These are phyloP conservation scores for Emmonsiellopsis sp. DNA, from an alignment of 2,329 filamentous ascomycete species.

Conservation along the genomic window DNA sequence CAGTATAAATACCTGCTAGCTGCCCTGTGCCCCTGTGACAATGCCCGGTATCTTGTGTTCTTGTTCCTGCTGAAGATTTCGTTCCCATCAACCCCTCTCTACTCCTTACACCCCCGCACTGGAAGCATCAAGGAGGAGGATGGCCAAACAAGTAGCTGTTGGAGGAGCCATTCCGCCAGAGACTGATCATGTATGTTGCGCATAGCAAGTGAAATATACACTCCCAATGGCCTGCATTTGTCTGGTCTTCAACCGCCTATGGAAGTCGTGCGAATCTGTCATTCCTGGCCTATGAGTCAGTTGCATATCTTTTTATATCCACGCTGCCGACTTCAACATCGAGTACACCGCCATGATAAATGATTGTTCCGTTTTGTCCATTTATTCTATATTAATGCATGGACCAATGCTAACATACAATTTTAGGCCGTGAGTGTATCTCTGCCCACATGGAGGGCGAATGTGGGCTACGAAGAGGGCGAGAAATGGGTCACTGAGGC, in stretches of 20 bases:
- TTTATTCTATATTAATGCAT: no score
- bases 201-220: neutral
- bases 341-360: no score
- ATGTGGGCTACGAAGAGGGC: slow-evolving; percentile 90
- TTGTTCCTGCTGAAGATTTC: neutral
- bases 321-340: no score
- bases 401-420: slow-evolving; percentile 5
- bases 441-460: slow-evolving; percentile 83
- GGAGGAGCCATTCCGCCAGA: slow-evolving; percentile 69
- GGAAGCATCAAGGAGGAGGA: slow-evolving; percentile 10
- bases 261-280: neutral
- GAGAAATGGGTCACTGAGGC: slow-evolving; percentile 74
- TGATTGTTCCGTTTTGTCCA: no score
- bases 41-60: no score
- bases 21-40: no score
- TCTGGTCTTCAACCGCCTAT: neutral
- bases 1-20: no score
- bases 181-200: slow-evolving; percentile 61
- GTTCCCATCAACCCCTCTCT: neutral
- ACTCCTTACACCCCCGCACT: no score
- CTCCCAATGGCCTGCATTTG: neutral
- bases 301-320: neutral
- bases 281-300: neutral
- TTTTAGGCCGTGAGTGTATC: slow-evolving; percentile 90
- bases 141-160: slow-evolving; percentile 31